phyloP scores from a whole-genome alignment of 768 basidiomycete species.

The Kwoniella newhampshirensis region DNA sequence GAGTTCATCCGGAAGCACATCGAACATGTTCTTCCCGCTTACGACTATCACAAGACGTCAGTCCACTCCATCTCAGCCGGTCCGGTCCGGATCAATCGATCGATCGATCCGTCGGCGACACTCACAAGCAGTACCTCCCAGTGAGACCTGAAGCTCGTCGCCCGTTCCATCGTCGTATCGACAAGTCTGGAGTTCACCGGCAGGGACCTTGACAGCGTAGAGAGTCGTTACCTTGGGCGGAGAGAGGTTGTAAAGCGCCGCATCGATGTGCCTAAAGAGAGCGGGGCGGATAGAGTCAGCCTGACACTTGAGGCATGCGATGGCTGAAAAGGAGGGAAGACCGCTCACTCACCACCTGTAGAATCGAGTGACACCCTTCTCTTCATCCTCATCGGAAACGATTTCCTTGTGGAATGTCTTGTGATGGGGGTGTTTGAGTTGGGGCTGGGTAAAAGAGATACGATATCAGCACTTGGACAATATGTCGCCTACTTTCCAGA shows the following conservation, averaged over 20 bases:
- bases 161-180: conserved; percentile 84
- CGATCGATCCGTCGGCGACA: conserved; percentile 29
- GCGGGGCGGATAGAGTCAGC: neutral
- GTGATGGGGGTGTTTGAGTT: conserved; percentile 81
- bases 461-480: no score
- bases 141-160: conserved; percentile 74
- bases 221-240: conserved; percentile 78
- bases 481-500: no score
- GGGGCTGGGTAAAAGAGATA: conserved; percentile 55
- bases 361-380: conserved; percentile 73
- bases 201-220: conserved; percentile 71
- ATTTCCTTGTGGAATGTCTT: conserved; percentile 79
- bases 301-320: neutral
- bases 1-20: conserved; percentile 66
- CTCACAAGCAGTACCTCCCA: conserved; percentile 82
- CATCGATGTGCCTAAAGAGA: conserved; percentile 69
- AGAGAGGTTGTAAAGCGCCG: conserved; percentile 54
- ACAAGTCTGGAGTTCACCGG: conserved; percentile 64
- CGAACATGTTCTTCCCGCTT: conserved; percentile 76
- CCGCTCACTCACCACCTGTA: conserved; percentile 67
- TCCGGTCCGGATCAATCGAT: neutral
- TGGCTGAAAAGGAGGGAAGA: neutral
- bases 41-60: conserved; percentile 52
- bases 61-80: neutral
- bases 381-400: conserved; percentile 72